These are phyloP conservation scores for Sordariomycetes sp. DNA, from an alignment of 2,329 filamentous ascomycete genomes.

Conservation along the genomic window DNA sequence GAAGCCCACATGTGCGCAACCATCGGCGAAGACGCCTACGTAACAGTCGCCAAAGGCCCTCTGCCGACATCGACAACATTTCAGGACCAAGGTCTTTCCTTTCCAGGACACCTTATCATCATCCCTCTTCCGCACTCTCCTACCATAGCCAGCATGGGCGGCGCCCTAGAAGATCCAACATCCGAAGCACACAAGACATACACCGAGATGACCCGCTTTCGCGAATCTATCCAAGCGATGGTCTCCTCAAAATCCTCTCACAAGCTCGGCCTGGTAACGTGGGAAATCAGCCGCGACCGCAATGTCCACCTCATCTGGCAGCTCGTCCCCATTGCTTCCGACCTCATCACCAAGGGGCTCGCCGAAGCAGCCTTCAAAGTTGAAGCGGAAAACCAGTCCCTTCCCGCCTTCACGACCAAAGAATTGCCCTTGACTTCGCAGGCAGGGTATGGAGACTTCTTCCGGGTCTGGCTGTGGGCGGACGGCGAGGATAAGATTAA, in stretches of 20 bases:
- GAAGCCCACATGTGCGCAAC: slow-evolving; percentile 83
- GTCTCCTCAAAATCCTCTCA: slow-evolving; percentile 44
- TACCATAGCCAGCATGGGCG: slow-evolving; percentile 59
- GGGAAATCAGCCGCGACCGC: slow-evolving; percentile 75
- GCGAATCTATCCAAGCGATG: slow-evolving; percentile 70
- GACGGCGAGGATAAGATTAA: slow-evolving; percentile 45
- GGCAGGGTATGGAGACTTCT: slow-evolving; percentile 53
- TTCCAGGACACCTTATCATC: slow-evolving; percentile 82
- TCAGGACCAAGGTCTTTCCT: slow-evolving; percentile 51
- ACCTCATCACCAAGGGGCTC: slow-evolving; percentile 60
- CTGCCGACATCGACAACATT: slow-evolving; percentile 66
- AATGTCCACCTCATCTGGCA: slow-evolving; percentile 95
- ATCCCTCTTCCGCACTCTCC: slow-evolving; percentile 79
- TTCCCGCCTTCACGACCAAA: slow-evolving; percentile 39
- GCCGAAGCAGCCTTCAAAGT: slow-evolving; percentile 86
- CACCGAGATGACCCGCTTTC: slow-evolving; percentile 77
- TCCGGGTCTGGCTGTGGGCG: slow-evolving; percentile 74
- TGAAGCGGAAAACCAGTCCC: slow-evolving; percentile 66
- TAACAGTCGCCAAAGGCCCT: slow-evolving; percentile 89
- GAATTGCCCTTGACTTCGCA: slow-evolving; percentile 42
- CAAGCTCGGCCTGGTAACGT: slow-evolving; percentile 74
- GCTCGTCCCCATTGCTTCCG: slow-evolving; percentile 65
- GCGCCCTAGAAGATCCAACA: slow-evolving; percentile 37
- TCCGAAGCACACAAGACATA: slow-evolving; percentile 53
- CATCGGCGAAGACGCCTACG: slow-evolving; percentile 78